Evolutionary conservation across 768 basidiomycete genomes (phyloP).

Genomic region (Wakefieldia striispora): DNA sequence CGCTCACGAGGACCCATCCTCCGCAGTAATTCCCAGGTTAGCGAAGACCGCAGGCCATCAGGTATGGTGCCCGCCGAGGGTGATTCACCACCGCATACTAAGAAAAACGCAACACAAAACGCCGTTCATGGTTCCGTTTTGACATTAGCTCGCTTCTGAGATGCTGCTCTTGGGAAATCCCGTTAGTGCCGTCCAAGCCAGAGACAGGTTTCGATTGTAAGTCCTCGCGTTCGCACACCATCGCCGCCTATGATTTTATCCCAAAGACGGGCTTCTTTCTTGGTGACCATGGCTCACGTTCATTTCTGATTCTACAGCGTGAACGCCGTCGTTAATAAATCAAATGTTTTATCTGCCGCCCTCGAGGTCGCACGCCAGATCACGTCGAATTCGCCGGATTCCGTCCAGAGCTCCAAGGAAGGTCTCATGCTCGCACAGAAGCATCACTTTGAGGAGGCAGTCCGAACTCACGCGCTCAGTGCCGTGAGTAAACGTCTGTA

Average conservation of each 20-base stretch:
- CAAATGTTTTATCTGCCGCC: slow-evolving; percentile 56
- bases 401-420: slow-evolving; percentile 75
- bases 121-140: neutral
- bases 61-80: slow-evolving; percentile 38
- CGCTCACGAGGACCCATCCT: slow-evolving; percentile 11
- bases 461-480: slow-evolving; percentile 45
- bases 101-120: slow-evolving; percentile 7
- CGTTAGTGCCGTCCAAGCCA: slow-evolving; percentile 66
- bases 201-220: slow-evolving; percentile 73
- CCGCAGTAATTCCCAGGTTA: slow-evolving; percentile 65
- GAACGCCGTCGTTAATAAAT: slow-evolving; percentile 61
- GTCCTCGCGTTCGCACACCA: slow-evolving; percentile 29
- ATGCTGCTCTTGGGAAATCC: slow-evolving; percentile 70
- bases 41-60: slow-evolving; percentile 70
- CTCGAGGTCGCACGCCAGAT: slow-evolving; percentile 61
- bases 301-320: slow-evolving; percentile 44
- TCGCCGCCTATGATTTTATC: slow-evolving; percentile 11
- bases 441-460: slow-evolving; percentile 50
- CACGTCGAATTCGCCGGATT: slow-evolving; percentile 68
- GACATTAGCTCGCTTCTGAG: slow-evolving; percentile 63
- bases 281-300: slow-evolving; percentile 14
- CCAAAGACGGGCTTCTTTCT: slow-evolving; percentile 5
- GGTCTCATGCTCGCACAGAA: slow-evolving; percentile 57
- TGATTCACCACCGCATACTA: slow-evolving; percentile 10
- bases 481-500: slow-evolving; percentile 52